A percentile compares a stretch with the other conserved stretches of the same genome.
Evolutionary conservation across 495 filamentous ascomycete species (phyloP).

Genomic region (Geopyxis carbonaria): DNA sequence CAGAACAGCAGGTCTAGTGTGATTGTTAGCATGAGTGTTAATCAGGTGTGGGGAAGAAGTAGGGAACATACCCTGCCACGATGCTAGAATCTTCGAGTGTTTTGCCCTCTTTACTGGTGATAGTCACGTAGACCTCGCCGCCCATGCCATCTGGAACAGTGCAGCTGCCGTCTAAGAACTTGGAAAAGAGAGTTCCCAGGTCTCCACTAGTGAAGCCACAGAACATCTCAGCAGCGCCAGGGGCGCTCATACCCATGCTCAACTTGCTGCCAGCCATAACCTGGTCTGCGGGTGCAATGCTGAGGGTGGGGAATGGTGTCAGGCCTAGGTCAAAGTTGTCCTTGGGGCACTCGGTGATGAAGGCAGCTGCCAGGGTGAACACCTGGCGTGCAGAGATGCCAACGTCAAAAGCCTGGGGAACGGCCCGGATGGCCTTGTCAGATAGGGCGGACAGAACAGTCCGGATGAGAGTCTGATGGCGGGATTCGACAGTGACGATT

Average conservation of each 20-base stretch:
- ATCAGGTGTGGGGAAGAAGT: not conserved
- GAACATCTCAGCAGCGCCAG: constrained; percentile 27
- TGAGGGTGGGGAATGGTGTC: constrained; percentile 38
- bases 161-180: constrained; percentile 33
- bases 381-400: constrained; percentile 39
- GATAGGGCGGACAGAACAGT: constrained; percentile 28
- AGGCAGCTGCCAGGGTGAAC: constrained; percentile 47
- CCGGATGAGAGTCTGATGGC: constrained; percentile 46
- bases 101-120: constrained; percentile 33
- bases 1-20: not conserved
- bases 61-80: constrained; percentile 30
- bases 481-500: constrained; percentile 43
- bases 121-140: constrained; percentile 39
- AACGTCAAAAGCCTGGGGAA: constrained; percentile 44
- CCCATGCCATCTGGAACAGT: constrained; percentile 33
- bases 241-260: constrained; percentile 19
- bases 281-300: constrained; percentile 31
- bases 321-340: constrained; percentile 42
- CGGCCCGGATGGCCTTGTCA: no score
- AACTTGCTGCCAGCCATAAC: constrained; percentile 31
- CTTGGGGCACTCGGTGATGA: constrained; percentile 42
- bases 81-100: constrained; percentile 35
- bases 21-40: not conserved
- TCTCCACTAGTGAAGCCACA: constrained; percentile 42
- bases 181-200: constrained; percentile 36